Evolutionary conservation across 176 grass and related monocot species (phyloP).

Genomic region (Ensete glaucum): DNA sequence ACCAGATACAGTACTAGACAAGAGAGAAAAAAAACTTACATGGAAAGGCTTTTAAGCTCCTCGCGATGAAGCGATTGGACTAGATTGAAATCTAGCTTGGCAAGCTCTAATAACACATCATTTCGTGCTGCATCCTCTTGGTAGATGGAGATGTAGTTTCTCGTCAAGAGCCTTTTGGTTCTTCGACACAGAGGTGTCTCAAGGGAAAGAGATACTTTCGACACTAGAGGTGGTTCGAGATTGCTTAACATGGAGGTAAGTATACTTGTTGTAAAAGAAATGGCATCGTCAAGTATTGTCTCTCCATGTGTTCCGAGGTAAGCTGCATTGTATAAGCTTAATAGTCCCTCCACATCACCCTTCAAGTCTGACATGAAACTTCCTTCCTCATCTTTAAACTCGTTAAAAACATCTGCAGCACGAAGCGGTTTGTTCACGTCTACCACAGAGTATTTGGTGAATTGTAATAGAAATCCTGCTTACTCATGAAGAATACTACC

Average conservation of each 20-base stretch:
- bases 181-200: conserved; percentile 2
- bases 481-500: not conserved
- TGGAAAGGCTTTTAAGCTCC: not conserved
- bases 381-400: conserved; percentile 10
- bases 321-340: not conserved
- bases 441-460: not conserved
- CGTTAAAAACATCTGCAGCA: not conserved
- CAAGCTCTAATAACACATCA: not conserved
- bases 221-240: not conserved
- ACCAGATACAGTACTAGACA: no score
- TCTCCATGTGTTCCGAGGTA: not conserved
- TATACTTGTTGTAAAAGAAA: not conserved
- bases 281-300: conserved; percentile 16
- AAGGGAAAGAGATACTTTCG: conserved; percentile 11
- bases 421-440: not conserved
- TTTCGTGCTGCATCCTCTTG: not conserved
- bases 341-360: not conserved
- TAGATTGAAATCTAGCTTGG: not conserved
- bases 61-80: conserved; percentile 28
- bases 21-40: no score
- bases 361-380: not conserved
- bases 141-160: conserved; percentile 25
- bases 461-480: not conserved
- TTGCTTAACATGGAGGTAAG: not conserved
- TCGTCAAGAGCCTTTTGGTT: conserved; percentile 20